Percentiles rank a stretch among this genome's conserved stretches.
phyloP scores from a whole-genome alignment of 495 filamentous ascomycete species.

The Penicillium paradoxum region DNA sequence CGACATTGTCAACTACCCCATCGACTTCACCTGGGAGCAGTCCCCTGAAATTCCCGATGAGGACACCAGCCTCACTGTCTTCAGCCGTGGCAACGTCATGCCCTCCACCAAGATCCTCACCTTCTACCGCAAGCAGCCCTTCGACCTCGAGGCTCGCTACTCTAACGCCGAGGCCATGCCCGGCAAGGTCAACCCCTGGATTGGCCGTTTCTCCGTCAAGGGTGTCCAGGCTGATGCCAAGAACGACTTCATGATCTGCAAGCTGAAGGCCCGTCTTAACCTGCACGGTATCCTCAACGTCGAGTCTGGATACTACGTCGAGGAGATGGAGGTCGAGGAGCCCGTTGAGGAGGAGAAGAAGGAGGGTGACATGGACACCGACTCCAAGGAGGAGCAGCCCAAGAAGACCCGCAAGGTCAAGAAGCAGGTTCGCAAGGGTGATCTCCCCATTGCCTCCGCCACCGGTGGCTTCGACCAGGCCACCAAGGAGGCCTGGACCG shows the following conservation, averaged over 20 bases:
- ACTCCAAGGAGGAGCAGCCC: constrained; percentile 65
- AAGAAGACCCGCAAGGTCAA: constrained; percentile 97
- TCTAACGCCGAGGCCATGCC: constrained; percentile 82
- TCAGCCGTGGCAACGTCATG: constrained; percentile 96
- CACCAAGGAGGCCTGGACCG: constrained; percentile 59
- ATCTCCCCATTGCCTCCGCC: constrained; percentile 79
- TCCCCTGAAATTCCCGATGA: constrained; percentile 97
- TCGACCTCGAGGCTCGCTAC: constrained; percentile 94
- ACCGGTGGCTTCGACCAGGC: constrained; percentile 71
- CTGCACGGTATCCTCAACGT: constrained; percentile 95
- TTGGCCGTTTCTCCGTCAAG: constrained; percentile 93
- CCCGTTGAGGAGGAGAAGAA: constrained; percentile 69
- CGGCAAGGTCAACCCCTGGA: constrained; percentile 88
- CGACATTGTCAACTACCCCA: constrained; percentile 96
- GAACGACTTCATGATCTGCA: constrained; percentile 98
- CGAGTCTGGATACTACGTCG: constrained; percentile 95
- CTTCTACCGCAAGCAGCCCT: constrained; percentile 97
- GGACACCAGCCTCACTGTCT: constrained; percentile 94
- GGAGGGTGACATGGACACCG: constrained; percentile 84
- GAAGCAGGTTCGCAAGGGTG: constrained; percentile 98
- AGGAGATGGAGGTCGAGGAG: constrained; percentile 97
- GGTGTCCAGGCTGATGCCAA: constrained; percentile 78
- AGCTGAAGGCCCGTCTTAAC: constrained; percentile 97
- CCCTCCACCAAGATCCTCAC: constrained; percentile 99
- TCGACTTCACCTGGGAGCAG: constrained; percentile 99